phyloP scores from a whole-genome alignment of 1,284 basidiomycete genomes.

The Melampsora abietis-canadensis region DNA sequence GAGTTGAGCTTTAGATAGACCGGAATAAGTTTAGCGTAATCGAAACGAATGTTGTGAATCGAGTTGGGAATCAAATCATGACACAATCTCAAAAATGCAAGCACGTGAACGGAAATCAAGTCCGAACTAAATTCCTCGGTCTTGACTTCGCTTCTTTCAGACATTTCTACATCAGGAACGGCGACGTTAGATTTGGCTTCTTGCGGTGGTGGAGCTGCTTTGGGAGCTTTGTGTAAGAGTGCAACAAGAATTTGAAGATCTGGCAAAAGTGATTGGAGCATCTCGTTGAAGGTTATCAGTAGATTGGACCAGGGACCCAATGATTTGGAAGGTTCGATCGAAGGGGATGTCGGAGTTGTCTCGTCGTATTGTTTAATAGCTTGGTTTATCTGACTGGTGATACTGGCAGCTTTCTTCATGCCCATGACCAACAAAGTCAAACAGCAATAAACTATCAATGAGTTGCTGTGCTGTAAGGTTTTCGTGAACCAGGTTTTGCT shows the following conservation, averaged over 20 bases:
- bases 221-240: conserved; percentile 20
- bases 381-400: conserved; percentile 13
- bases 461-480: conserved; percentile 26
- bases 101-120: conserved; percentile 26
- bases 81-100: conserved; percentile 27
- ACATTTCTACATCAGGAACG: background rate
- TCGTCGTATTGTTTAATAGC: background rate
- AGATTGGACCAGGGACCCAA: conserved; percentile 28
- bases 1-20: conserved; percentile 31
- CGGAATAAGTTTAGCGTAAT: conserved; percentile 36
- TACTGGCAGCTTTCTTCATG: conserved; percentile 31
- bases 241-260: conserved; percentile 40
- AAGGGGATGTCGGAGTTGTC: background rate
- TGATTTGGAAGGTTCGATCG: background rate
- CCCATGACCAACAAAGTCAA: conserved; percentile 28
- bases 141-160: background rate
- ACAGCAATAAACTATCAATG: conserved; percentile 26
- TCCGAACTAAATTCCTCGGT: conserved; percentile 4
- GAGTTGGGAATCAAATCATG: conserved; percentile 33
- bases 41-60: conserved; percentile 30
- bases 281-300: conserved; percentile 8
- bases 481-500: conserved; percentile 38
- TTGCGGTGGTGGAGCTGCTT: background rate
- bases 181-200: background rate
- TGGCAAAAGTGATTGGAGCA: conserved; percentile 29